Evolutionary conservation across 129 eudicot genomes (phyloP).

Genomic region (Saussurea involucrata): DNA sequence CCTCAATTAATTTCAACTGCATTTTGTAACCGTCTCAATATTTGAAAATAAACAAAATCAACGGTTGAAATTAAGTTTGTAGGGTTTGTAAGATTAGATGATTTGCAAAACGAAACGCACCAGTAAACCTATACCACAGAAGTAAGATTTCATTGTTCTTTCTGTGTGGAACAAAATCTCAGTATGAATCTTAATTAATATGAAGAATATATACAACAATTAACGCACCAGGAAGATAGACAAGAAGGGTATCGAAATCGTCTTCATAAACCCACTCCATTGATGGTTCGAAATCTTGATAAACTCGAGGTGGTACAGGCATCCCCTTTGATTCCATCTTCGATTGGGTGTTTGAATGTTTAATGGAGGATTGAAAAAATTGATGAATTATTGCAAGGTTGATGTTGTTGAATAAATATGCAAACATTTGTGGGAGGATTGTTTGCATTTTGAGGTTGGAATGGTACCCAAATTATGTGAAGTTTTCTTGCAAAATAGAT

Average conservation of each 20-base stretch:
- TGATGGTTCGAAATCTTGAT: constrained; percentile 50
- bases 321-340: constrained; percentile 31
- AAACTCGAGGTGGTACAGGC: constrained; percentile 25
- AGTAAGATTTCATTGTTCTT: too few species aligned
- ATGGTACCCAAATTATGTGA: background rate
- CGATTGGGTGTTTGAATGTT: background rate
- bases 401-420: constrained; percentile 6
- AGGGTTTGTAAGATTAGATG: too few species aligned
- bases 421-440: constrained; percentile 15
- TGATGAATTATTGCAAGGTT: constrained; percentile 25
- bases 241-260: constrained; percentile 55
- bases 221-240: constrained; percentile 59
- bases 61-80: too few species aligned
- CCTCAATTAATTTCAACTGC: too few species aligned
- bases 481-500: constrained; percentile 28
- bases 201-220: too few species aligned
- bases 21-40: too few species aligned
- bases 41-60: too few species aligned
- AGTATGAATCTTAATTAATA: too few species aligned
- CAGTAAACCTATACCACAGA: too few species aligned
- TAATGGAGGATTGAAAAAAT: background rate
- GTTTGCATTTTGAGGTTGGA: constrained; percentile 23
- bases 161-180: too few species aligned
- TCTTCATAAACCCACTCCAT: constrained; percentile 54
- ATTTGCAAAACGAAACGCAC: too few species aligned